Percentiles rank a stretch among this genome's conserved stretches.
These are phyloP conservation scores for Begonia masoniana DNA, from an alignment of 306 rosid species.

Conservation along the genomic window DNA sequence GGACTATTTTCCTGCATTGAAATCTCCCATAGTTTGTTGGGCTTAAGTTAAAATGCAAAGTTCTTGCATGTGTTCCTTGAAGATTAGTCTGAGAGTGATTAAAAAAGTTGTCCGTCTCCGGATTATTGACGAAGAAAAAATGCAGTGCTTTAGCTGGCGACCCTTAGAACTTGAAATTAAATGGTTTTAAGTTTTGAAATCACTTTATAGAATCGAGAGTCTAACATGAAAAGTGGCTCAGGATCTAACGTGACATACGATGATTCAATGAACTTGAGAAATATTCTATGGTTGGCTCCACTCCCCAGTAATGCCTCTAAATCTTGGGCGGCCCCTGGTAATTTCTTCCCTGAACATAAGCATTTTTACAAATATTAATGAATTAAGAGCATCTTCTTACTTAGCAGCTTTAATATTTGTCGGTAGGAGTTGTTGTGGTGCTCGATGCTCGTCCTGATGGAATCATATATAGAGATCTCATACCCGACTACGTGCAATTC, in stretches of 20 bases:
- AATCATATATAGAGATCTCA: slow-evolving; percentile 70
- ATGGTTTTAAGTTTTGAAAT: no score
- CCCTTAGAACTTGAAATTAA: no score
- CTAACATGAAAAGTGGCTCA: slow-evolving; percentile 1
- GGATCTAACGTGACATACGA: slow-evolving; percentile 72
- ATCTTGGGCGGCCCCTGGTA: slow-evolving; percentile 85
- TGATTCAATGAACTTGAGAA: slow-evolving; percentile 80
- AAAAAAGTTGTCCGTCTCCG: no score
- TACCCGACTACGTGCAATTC: slow-evolving; percentile 55
- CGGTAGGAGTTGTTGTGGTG: slow-evolving; percentile 63
- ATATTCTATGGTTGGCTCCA: slow-evolving; percentile 94
- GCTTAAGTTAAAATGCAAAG: no score
- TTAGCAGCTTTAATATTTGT: background rate
- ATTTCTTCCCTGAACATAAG: background rate
- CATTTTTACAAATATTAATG: background rate
- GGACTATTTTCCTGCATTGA: no score
- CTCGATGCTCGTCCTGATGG: slow-evolving; percentile 76
- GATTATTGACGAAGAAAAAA: no score
- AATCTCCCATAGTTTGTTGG: no score
- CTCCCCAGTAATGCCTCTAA: slow-evolving; percentile 42
- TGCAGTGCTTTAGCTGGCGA: no score
- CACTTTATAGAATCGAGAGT: no score
- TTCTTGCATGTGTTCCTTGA: no score
- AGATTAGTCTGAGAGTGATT: no score
- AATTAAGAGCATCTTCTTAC: background rate